These are phyloP conservation scores for Closterium sp. DNA, from an alignment of 139 green algal genomes.

Conservation along the genomic window DNA sequence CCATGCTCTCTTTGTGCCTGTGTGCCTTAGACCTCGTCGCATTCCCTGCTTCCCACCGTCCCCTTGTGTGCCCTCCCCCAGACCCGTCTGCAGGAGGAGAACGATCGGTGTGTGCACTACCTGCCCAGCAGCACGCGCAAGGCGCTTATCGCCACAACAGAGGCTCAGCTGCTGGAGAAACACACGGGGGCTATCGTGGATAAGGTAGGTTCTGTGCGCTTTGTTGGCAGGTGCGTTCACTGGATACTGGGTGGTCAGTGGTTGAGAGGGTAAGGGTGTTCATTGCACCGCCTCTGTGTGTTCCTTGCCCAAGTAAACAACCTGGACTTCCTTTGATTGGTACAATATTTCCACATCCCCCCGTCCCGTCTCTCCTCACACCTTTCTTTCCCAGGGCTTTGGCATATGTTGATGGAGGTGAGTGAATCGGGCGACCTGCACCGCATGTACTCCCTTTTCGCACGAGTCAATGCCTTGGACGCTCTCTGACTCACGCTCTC, in stretches of 20 bases:
- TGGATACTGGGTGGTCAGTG: too few relatives aligned
- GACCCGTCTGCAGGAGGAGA: slow-evolving; percentile 83
- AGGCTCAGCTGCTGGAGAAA: slow-evolving; percentile 72
- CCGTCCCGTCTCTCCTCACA: too few relatives aligned
- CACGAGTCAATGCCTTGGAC: slow-evolving; percentile 65
- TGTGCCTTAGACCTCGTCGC: too few relatives aligned
- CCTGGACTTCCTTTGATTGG: too few relatives aligned
- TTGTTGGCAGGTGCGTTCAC: too few relatives aligned
- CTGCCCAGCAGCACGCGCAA: slow-evolving; percentile 69
- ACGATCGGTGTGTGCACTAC: slow-evolving; percentile 76
- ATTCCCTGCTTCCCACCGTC: neutral
- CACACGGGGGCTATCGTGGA: slow-evolving; percentile 70
- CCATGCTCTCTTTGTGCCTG: too few relatives aligned
- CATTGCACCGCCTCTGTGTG: too few relatives aligned
- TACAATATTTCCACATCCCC: too few relatives aligned
- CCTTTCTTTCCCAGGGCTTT: too few relatives aligned
- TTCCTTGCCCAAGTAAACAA: too few relatives aligned
- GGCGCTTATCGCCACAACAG: slow-evolving; percentile 72
- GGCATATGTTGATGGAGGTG: too few relatives aligned
- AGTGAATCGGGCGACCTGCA: slow-evolving; percentile 68
- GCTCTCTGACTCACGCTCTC: slow-evolving; percentile 68
- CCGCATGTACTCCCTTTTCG: slow-evolving; percentile 73
- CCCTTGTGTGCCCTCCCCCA: slow-evolving; percentile 38
- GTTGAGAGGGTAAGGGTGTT: too few relatives aligned
- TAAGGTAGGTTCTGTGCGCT: slow-evolving; percentile 46